These are phyloP conservation scores for Pseudogymnoascus sp. DNA, from an alignment of 2,329 filamentous ascomycete species.

Conservation along the genomic window DNA sequence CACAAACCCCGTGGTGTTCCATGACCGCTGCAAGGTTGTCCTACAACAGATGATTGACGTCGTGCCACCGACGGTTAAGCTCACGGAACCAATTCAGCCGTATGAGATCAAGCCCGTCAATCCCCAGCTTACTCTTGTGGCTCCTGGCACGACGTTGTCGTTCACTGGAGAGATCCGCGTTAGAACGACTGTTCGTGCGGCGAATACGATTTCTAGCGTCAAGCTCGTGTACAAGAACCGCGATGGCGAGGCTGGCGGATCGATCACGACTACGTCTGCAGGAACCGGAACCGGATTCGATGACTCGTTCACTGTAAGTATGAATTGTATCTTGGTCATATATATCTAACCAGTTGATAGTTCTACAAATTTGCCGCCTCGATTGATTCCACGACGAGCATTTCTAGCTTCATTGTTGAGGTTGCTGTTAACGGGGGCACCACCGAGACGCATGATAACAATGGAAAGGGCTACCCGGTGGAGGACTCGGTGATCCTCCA, in stretches of 20 bases:
- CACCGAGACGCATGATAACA: conserved; percentile 44
- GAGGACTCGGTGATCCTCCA: conserved; percentile 49
- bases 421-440: conserved; percentile 41
- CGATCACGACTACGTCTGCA: conserved; percentile 37
- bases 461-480: conserved; percentile 46
- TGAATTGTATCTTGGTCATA: conserved; percentile 33
- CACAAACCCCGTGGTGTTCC: conserved; percentile 37
- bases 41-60: conserved; percentile 55
- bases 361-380: conserved; percentile 28
- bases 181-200: conserved; percentile 39
- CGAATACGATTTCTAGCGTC: conserved; percentile 38
- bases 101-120: conserved; percentile 53
- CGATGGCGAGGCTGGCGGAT: conserved; percentile 38
- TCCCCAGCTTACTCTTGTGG: conserved; percentile 45
- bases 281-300: conserved; percentile 49
- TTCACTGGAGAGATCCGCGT: conserved; percentile 50
- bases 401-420: conserved; percentile 52
- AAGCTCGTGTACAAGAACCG: conserved; percentile 49
- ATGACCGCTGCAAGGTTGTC: conserved; percentile 39
- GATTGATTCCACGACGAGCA: conserved; percentile 49
- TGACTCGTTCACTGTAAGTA: conserved; percentile 47
- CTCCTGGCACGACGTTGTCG: conserved; percentile 38
- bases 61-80: conserved; percentile 42
- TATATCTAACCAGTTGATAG: conserved; percentile 16
- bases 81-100: conserved; percentile 44